Base-by-base conservation (phyloP, 2,329 filamentous ascomycete species). In the Epichloe sylvatica region DNA sequence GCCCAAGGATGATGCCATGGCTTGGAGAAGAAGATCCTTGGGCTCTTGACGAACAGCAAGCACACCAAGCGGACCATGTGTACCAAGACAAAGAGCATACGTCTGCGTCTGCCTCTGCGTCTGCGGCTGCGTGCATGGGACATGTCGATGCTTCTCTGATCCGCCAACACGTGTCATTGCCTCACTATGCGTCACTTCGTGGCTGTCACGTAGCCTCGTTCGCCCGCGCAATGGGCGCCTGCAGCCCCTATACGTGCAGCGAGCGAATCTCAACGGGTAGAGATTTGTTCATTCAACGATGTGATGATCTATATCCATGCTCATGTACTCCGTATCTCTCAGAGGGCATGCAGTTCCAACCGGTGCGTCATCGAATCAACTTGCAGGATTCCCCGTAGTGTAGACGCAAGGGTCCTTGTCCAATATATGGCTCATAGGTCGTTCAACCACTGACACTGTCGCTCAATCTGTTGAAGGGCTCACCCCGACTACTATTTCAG, bases 151-250 rank as follows among this genome's bases (percentile, higher is more conserved):
- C 38, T 19, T 47, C 30, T 42, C 46, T 40, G 30, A 36, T 35
- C 19, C 46, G 38, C 30, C 49, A 45, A 51, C 42, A 49, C 50
- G 50, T 51, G 50, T 51, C 50, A 44, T 43, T 40, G 34, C 38
- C 37, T 51, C 46, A 38, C 34, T 39, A 36, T 51, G 46, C 41
- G 41, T 45, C 37, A 40, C 25, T 46, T 42, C 25, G 19, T 41
- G 25, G 34, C 39, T n/a, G 19, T n/a, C 25, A 37, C 33, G 3
- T 42, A 34, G 19, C 45, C 25, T 51, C 19, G 5, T 43, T 35
- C 17, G 9, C 38, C 9, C 17, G 17, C 40, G 25, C 12, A 17
- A 12, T 25, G 4, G 23, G 41, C 15, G 19, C 17, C 23, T 45
- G 23, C 47, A 33, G 21, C 41, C 21, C 41, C 34, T 33, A 37